A percentile compares a stretch with the other conserved stretches of the same genome.
These are phyloP conservation scores for Lanmaoa pseudosensibilis DNA, from an alignment of 768 basidiomycete genomes.

Conservation along the genomic window DNA sequence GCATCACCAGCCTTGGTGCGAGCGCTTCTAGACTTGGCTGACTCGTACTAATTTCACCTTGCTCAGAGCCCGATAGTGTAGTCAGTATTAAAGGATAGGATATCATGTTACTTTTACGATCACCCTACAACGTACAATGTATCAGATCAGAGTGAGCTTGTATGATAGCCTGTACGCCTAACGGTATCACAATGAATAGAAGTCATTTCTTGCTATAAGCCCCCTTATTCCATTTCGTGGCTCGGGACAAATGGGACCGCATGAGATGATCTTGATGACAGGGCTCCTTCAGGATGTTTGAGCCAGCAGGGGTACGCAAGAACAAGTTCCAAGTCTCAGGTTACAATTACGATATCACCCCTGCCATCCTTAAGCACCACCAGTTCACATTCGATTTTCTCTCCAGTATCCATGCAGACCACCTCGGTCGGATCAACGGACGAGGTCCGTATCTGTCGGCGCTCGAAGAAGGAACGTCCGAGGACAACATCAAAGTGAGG, in stretches of 20 bases:
- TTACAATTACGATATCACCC: slow-evolving; percentile 89
- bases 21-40: not conserved
- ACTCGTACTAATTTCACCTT: not conserved
- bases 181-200: not conserved
- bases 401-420: slow-evolving; percentile 88
- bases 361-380: slow-evolving; percentile 90
- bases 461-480: slow-evolving; percentile 83
- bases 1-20: slow-evolving; percentile 19
- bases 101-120: not conserved
- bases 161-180: not conserved
- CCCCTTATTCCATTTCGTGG: not conserved
- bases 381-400: slow-evolving; percentile 88
- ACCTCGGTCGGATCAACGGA: slow-evolving; percentile 86
- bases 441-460: slow-evolving; percentile 78
- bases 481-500: slow-evolving; percentile 95
- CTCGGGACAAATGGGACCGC: not conserved
- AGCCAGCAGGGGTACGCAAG: not conserved
- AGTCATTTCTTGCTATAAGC: not conserved
- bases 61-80: slow-evolving; percentile 15
- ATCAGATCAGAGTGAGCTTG: not conserved
- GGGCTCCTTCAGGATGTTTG: not conserved
- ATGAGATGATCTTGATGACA: not conserved
- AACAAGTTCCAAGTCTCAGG: slow-evolving; percentile 30
- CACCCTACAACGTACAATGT: not conserved
- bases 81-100: slow-evolving; percentile 3